Conservation (phyloP, 257 asterid genomes). For the Mentha longifolia region DNA sequence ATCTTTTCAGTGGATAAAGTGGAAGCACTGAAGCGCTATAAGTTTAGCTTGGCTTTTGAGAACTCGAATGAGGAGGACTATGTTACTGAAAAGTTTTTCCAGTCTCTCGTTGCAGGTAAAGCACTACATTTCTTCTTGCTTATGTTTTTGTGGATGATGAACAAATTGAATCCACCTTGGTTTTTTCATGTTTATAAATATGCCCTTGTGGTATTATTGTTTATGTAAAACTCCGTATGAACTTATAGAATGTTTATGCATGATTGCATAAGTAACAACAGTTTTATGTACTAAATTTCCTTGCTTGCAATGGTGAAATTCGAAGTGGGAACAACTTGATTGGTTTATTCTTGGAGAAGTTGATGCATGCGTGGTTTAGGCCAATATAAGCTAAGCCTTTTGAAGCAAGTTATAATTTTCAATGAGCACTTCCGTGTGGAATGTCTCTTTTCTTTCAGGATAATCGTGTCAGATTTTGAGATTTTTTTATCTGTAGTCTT, state of each 20-base stretch:
- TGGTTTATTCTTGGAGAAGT: conserved; percentile 12
- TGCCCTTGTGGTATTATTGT: not conserved
- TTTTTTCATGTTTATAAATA: not conserved
- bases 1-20: conserved; percentile 85
- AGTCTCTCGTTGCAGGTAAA: conserved; percentile 97
- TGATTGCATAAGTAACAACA: not conserved
- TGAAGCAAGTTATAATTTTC: conserved; percentile 16
- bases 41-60: conserved; percentile 97
- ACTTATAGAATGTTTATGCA: not conserved
- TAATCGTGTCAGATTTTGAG: not conserved
- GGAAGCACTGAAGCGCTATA: conserved; percentile 73
- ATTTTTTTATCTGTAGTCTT: not conserved
- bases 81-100: conserved; percentile 93
- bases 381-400: not conserved
- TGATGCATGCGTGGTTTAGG: conserved; percentile 3
- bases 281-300: conserved; percentile 6
- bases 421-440: not conserved
- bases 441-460: not conserved
- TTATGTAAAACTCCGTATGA: not conserved
- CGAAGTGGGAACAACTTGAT: conserved; percentile 8
- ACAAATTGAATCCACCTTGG: not conserved
- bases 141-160: conserved; percentile 29
- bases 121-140: conserved; percentile 13
- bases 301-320: conserved; percentile 12
- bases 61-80: conserved; percentile 97